Percentiles rank a stretch among this genome's conserved stretches.
These are phyloP conservation scores for Draba incana DNA, from an alignment of 345 rosid species.

Conservation along the genomic window DNA sequence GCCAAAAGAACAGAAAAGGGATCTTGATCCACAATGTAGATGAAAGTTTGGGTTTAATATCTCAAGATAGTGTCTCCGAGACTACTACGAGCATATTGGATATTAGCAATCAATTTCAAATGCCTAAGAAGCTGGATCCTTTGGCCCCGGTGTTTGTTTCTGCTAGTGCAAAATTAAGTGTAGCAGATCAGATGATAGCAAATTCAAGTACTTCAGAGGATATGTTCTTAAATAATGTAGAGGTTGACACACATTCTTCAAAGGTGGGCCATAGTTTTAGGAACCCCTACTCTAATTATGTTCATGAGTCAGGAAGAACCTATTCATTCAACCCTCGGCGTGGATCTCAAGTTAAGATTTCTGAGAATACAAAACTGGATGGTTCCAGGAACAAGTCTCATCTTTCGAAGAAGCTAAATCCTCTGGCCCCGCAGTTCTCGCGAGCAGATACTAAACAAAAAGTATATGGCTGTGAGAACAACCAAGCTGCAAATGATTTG, in stretches of 20 bases:
- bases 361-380: slow-evolving; percentile 36
- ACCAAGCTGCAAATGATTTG: slow-evolving; percentile 13
- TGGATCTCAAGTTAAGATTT: slow-evolving; percentile 38
- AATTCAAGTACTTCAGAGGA: background rate
- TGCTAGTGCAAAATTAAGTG: slow-evolving; percentile 14
- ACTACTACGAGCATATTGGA: slow-evolving; percentile 18
- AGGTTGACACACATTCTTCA: slow-evolving; percentile 35
- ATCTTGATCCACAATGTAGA: background rate
- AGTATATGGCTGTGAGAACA: slow-evolving; percentile 7
- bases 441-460: slow-evolving; percentile 9
- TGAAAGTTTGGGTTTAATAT: slow-evolving; percentile 27
- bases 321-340: slow-evolving; percentile 36
- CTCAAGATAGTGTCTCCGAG: slow-evolving; percentile 21
- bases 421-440: slow-evolving; percentile 31
- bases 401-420: slow-evolving; percentile 22
- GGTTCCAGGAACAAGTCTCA: slow-evolving; percentile 1
- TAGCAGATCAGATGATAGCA: slow-evolving; percentile 1
- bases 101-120: slow-evolving; percentile 12
- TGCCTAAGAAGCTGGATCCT: slow-evolving; percentile 23
- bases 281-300: slow-evolving; percentile 23
- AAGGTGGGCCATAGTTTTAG: slow-evolving; percentile 20
- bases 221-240: background rate
- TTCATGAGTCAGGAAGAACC: slow-evolving; percentile 19
- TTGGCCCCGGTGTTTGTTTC: slow-evolving; percentile 36
- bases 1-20: background rate